These are phyloP conservation scores for Paraphoma sp. DNA, from an alignment of 2,329 filamentous ascomycete genomes.

Conservation along the genomic window DNA sequence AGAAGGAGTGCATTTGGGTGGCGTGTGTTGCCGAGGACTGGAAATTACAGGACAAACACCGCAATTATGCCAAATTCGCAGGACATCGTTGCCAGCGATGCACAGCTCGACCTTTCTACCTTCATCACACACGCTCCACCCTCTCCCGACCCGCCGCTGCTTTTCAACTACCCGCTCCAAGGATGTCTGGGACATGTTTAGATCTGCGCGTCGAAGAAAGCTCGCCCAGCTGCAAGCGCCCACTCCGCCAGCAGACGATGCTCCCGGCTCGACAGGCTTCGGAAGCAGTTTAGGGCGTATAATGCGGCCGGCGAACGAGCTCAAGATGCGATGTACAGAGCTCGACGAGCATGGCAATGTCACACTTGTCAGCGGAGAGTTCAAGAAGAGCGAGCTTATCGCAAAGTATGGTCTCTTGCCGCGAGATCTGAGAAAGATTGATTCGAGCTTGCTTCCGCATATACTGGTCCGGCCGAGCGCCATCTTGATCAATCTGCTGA, in stretches of 20 bases:
- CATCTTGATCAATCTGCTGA: slow-evolving; percentile 94
- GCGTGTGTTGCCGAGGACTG: not conserved
- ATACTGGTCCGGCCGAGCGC: slow-evolving; percentile 92
- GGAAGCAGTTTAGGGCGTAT: slow-evolving; percentile 66
- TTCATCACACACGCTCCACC: not conserved
- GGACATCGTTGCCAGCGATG: not conserved
- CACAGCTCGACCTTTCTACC: not conserved
- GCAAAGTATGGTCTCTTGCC: slow-evolving; percentile 95
- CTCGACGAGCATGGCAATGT: slow-evolving; percentile 92
- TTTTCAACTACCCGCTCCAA: slow-evolving; percentile 18
- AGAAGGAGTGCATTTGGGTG: not conserved
- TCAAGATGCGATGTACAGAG: slow-evolving; percentile 90
- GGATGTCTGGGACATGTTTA: slow-evolving; percentile 34
- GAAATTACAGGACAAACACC: not conserved
- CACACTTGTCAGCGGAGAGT: slow-evolving; percentile 91
- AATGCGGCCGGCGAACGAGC: slow-evolving; percentile 81
- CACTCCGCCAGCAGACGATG: slow-evolving; percentile 64
- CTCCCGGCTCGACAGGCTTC: slow-evolving; percentile 47
- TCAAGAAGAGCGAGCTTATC: slow-evolving; percentile 96
- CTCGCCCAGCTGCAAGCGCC: slow-evolving; percentile 63
- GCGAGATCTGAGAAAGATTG: slow-evolving; percentile 95
- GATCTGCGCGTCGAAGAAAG: slow-evolving; percentile 40
- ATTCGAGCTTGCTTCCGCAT: slow-evolving; percentile 92
- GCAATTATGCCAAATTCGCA: not conserved
- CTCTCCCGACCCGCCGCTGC: not conserved